A percentile compares a stretch with the other conserved stretches of the same genome.
phyloP scores from a whole-genome alignment of 768 basidiomycete genomes.

The Filobasidium wieringae region DNA sequence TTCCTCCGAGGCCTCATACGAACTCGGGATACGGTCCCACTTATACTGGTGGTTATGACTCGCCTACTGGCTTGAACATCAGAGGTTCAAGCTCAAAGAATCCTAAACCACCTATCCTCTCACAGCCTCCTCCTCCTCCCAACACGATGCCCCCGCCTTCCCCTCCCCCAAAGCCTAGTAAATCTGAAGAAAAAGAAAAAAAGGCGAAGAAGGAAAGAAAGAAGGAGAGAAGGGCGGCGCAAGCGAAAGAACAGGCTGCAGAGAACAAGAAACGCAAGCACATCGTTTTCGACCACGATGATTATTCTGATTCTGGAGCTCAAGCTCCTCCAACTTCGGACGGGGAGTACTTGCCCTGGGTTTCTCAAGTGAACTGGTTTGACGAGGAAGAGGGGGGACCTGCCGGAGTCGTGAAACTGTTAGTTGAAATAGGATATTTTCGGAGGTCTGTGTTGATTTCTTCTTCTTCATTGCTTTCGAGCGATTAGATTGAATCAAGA shows the following conservation, averaged over 20 bases:
- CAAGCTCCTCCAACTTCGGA: not conserved
- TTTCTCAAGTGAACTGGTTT: constrained; percentile 53
- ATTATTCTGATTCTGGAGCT: constrained; percentile 40
- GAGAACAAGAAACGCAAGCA: constrained; percentile 10
- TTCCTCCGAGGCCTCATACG: not conserved
- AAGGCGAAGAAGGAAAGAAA: not conserved
- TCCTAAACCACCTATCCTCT: too few relatives aligned
- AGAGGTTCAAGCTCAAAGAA: too few relatives aligned
- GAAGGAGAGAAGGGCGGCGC: not conserved
- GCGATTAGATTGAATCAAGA: constrained; percentile 62
- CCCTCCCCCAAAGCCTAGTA: not conserved
- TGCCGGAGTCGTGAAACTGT: not conserved
- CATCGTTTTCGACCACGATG: constrained; percentile 28
- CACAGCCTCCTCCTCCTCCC: not conserved
- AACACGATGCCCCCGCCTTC: not conserved
- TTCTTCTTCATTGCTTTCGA: not conserved
- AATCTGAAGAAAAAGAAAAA: constrained; percentile 2
- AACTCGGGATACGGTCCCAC: too few relatives aligned
- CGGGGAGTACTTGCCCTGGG: constrained; percentile 51
- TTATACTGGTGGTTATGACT: not conserved
- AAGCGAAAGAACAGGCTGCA: not conserved
- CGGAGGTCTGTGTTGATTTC: not conserved
- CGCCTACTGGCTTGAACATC: not conserved
- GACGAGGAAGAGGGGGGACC: not conserved
- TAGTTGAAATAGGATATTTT: too few relatives aligned